Evolutionary conservation across 208 protist species (phyloP).

Genomic region (Strigomonas oncopelti): DNA sequence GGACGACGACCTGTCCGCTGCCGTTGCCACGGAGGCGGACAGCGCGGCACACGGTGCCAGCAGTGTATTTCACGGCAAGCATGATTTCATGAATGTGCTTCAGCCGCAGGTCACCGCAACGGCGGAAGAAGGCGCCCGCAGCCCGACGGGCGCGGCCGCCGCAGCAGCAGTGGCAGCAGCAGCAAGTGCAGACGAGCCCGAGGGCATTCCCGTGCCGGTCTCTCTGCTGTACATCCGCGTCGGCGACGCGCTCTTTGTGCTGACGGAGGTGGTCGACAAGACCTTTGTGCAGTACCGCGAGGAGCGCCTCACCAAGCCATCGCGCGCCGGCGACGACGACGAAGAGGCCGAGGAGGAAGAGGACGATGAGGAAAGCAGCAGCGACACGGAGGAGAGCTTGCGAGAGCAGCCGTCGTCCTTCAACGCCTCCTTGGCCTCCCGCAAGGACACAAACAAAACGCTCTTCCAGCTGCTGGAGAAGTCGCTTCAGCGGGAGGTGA

Average conservation of each 20-base stretch:
- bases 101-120: too few relatives aligned
- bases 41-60: background rate
- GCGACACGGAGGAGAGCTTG: conserved; percentile 3
- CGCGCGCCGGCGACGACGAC: background rate
- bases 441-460: background rate
- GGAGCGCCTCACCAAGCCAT: conserved; percentile 20
- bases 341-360: background rate
- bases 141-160: too few relatives aligned
- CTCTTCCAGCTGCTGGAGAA: background rate
- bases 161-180: too few relatives aligned
- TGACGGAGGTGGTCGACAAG: conserved; percentile 59
- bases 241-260: conserved; percentile 57
- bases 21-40: too few relatives aligned
- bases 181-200: background rate
- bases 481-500: conserved; percentile 7
- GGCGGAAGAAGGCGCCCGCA: too few relatives aligned
- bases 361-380: conserved; percentile 2
- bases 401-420: conserved; percentile 5
- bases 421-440: conserved; percentile 8
- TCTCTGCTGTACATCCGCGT: conserved; percentile 57
- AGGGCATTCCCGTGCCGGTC: conserved; percentile 44
- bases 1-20: too few relatives aligned
- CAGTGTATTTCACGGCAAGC: background rate
- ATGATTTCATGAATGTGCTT: background rate
- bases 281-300: conserved; percentile 73